A percentile compares a stretch with the other conserved stretches of the same genome.
phyloP scores from a whole-genome alignment of 345 rosid genomes.

The Ailanthus altissimus region DNA sequence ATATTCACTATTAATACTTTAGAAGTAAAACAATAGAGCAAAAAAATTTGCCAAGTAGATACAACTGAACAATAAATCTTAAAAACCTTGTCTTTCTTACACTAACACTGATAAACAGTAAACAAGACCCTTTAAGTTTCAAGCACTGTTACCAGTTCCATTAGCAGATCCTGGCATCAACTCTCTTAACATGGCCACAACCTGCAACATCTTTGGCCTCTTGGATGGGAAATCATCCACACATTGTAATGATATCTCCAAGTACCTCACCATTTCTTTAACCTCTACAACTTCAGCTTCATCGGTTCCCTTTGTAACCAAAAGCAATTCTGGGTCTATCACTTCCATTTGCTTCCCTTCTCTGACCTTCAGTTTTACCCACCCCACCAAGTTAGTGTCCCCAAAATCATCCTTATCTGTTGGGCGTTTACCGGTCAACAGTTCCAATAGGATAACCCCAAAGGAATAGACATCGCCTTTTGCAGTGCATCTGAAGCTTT shows the following conservation, averaged over 20 bases:
- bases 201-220: conserved; percentile 89
- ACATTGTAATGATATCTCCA: conserved; percentile 80
- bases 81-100: conserved; percentile 23
- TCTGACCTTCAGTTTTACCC: conserved; percentile 86
- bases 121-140: conserved; percentile 21
- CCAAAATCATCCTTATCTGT: conserved; percentile 97
- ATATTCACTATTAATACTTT: neutral
- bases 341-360: conserved; percentile 94
- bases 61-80: conserved; percentile 27
- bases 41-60: conserved; percentile 31
- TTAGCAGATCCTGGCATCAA: conserved; percentile 58
- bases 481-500: conserved; percentile 92
- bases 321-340: conserved; percentile 71
- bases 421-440: conserved; percentile 87
- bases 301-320: conserved; percentile 42
- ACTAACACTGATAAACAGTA: conserved; percentile 17
- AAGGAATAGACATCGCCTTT: conserved; percentile 93
- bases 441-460: conserved; percentile 86
- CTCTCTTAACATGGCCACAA: conserved; percentile 81
- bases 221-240: conserved; percentile 88
- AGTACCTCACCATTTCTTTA: conserved; percentile 78
- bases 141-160: conserved; percentile 66
- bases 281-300: conserved; percentile 60
- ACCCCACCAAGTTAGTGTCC: conserved; percentile 95
- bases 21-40: neutral